Evolutionary conservation across 2,329 filamentous ascomycete genomes (phyloP), one percentile per base, ranked within the genome.

Genomic region (Macrophomina pseudophaseolina): DNA sequence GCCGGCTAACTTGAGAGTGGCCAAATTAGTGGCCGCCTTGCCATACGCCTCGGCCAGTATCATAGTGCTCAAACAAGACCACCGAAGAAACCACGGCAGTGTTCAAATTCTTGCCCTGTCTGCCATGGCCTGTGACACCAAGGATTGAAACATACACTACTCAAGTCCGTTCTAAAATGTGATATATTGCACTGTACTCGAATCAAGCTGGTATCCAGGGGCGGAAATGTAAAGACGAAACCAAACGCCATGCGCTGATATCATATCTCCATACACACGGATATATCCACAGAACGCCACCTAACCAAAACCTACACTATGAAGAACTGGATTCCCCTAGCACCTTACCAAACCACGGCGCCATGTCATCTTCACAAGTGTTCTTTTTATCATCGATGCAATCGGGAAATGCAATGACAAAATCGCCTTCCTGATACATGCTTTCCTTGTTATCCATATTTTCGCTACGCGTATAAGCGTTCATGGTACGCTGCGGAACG

Each of bases 401-500:
- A 63, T 88, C 89, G 28, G 87, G 83, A 73, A 98, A 92, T 67
- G 90, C 88, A 68, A 96, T 88, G 0, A 96, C 85, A 67, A 98
- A 89, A 75, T 98, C 94, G 38, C 93, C 94, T 8, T 94, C 88
- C 74, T 90, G 87, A 78, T 93, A 98, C 56, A 86, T 83, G 16
- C 86, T 87, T 70, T 69, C 52, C n/a, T 66, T 62, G 67, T 83
- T 78, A 28, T 80, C 79, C 49, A 77, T 75, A 16, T 44, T 30
- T 38, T 62, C 80, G 80, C 48, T 65, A 32, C 30, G 73, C 85
- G 66, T 64, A 79, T 97, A 98, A 0, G 92, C 87, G 74, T 97
- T 97, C 76, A 99, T 82, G 40, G 86, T 84, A 62, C 90, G 87
- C 79, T 99, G 95, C 2, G 94, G 93, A n/a, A 99, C 85, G 28